Evolutionary conservation across 1,284 basidiomycete genomes (phyloP).

Genomic region (Sporisorium iseilematis-ciliati): DNA sequence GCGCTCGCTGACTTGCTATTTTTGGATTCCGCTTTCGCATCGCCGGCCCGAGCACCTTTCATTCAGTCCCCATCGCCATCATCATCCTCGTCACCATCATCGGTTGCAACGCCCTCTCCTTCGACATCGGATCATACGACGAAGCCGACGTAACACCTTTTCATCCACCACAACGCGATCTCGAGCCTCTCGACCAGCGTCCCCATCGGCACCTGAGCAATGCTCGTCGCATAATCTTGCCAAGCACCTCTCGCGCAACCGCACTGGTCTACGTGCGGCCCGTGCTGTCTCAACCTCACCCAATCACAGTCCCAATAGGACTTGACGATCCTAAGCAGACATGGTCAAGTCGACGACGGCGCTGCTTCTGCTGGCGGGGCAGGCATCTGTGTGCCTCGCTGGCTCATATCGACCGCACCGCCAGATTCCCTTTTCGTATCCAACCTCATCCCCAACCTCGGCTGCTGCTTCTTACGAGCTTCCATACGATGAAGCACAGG

Average conservation of each 20-base stretch:
- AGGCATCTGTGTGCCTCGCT: slow-evolving; percentile 14
- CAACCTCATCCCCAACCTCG: slow-evolving; percentile 9
- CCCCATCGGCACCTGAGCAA: background rate
- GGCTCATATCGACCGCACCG: slow-evolving; percentile 29
- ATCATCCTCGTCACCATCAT: background rate
- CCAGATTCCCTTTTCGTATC: slow-evolving; percentile 37
- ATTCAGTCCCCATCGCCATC: background rate
- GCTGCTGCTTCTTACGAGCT: slow-evolving; percentile 8
- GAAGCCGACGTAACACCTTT: background rate
- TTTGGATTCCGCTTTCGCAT: background rate
- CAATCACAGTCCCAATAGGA: background rate
- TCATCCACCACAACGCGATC: background rate
- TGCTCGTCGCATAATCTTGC: background rate
- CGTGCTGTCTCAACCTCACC: background rate
- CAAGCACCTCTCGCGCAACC: slow-evolving; percentile 3
- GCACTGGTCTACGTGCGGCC: slow-evolving; percentile 1
- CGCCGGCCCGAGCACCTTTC: background rate
- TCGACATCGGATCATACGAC: background rate
- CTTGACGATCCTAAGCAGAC: background rate
- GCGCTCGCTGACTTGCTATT: background rate
- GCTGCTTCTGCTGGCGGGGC: slow-evolving; percentile 11
- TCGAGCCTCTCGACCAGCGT: background rate
- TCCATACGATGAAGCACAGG: slow-evolving; percentile 5
- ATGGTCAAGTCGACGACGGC: slow-evolving; percentile 12
- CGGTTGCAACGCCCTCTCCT: background rate